A percentile compares a stretch with the other conserved stretches of the same genome.
These are phyloP conservation scores for Quercus alba DNA, from an alignment of 306 rosid genomes.

Conservation along the genomic window DNA sequence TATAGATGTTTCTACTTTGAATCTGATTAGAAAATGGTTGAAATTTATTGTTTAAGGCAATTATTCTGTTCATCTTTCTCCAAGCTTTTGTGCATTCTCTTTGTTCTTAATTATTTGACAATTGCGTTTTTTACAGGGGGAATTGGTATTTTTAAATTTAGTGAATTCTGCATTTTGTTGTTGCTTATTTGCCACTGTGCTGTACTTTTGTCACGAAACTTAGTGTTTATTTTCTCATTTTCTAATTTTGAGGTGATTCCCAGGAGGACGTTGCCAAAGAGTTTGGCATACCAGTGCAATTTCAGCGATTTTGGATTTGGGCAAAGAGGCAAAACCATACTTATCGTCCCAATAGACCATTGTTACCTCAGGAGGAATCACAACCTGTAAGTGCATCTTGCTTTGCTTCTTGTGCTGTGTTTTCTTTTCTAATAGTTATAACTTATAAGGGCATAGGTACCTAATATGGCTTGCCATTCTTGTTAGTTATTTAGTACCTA, in stretches of 20 bases:
- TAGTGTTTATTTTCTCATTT: neutral
- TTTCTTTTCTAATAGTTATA: neutral
- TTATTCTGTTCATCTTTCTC: neutral
- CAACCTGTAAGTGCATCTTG: conserved; percentile 56
- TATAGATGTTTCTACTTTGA: neutral
- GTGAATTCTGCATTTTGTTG: neutral
- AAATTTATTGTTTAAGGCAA: neutral
- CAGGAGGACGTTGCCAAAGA: conserved; percentile 93
- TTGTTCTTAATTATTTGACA: neutral
- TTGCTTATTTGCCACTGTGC: neutral
- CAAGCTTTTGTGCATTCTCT: neutral
- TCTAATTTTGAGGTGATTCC: conserved; percentile 1
- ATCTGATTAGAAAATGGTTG: neutral
- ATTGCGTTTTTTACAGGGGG: neutral
- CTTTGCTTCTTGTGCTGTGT: neutral
- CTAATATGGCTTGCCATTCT: neutral
- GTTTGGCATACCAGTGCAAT: conserved; percentile 76
- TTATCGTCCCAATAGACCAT: conserved; percentile 73
- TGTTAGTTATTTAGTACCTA: neutral
- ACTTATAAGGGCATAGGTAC: neutral
- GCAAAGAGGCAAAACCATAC: conserved; percentile 94
- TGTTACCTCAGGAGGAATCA: conserved; percentile 70
- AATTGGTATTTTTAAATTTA: neutral
- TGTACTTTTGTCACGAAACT: neutral
- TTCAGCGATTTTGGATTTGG: conserved; percentile 92